Base-by-base conservation (phyloP, 2,329 filamentous ascomycete genomes). In the Fusarium compactum region DNA sequence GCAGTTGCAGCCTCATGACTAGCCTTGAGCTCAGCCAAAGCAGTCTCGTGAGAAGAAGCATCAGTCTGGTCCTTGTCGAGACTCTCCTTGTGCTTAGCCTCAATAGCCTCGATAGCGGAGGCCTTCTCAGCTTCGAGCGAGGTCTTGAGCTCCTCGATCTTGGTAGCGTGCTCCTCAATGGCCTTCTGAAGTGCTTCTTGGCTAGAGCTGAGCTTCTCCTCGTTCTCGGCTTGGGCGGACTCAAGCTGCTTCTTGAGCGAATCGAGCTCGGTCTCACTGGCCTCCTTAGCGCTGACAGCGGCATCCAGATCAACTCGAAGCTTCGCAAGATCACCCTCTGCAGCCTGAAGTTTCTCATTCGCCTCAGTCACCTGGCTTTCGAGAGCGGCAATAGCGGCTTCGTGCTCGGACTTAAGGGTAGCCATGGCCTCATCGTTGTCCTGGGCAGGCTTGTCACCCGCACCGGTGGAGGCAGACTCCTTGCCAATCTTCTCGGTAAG, bases 41-140 rank as follows among this genome's bases (percentile, higher is more conserved):
- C 80, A 58, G 84, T 80, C 63, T 87, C 84, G 30, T 87, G 84
- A 3, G 82, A 83, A 15, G 81, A 79, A 11, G 80, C 79, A 51
- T 84, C 80, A 1, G 81, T 74, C 70, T 83, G 80, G 58, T 81
- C 83, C 71, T 85, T 82, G 9, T 82, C 82, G 29, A 89, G 77
- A 65, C 86, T 84, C 47, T 83, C 81, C 32, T 83, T 81, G 69
- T 90, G 85, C 67, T 86, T 84, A n/a, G 82, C 78, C 75, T 89
- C 84, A 47, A 90, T 77, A 7, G 83, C 83, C 44, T 83, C 80
- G 15, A 89, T 73, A 15, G 78, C 74, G 44, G 83, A 78, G 47
- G 83, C 76, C 69, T 90, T 86, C 74, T 90, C 82, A 27, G 85
- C 81, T 20, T 81, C 78, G 9, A 89, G 77, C 1, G 83, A 81